These are phyloP conservation scores for Acorus calamus DNA, from an alignment of 106 monocot species.

Conservation along the genomic window DNA sequence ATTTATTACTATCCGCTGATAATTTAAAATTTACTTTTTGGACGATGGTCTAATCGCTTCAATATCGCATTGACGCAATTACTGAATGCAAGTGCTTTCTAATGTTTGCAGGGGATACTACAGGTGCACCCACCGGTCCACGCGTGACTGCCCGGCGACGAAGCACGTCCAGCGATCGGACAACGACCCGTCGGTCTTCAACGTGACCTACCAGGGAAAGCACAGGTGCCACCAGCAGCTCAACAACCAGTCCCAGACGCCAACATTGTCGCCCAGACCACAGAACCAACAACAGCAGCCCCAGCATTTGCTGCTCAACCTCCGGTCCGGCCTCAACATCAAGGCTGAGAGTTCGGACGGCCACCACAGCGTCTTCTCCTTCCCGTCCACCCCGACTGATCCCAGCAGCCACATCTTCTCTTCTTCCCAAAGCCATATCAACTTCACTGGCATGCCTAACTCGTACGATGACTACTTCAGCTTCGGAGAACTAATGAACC, in stretches of 20 bases:
- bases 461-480: slow-evolving; percentile 13
- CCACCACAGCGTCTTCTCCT: not conserved
- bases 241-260: not conserved
- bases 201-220: slow-evolving; percentile 27
- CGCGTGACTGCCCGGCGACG: slow-evolving; percentile 31
- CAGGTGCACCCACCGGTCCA: slow-evolving; percentile 27
- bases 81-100: too few species aligned
- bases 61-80: too few species aligned
- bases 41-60: too few species aligned
- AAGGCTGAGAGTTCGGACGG: not conserved
- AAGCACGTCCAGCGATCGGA: slow-evolving; percentile 46
- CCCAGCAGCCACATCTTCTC: too few species aligned
- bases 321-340: not conserved
- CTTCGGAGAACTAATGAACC: too few species aligned
- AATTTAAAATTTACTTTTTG: too few species aligned
- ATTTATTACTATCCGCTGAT: too few species aligned
- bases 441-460: slow-evolving; percentile 13
- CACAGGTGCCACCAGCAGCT: slow-evolving; percentile 21
- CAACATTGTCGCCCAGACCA: not conserved
- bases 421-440: slow-evolving; percentile 19
- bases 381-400: not conserved
- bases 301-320: not conserved
- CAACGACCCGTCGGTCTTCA: slow-evolving; percentile 20
- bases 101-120: slow-evolving; percentile 37
- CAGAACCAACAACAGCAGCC: not conserved